Evolutionary conservation across 2,329 filamentous ascomycete species (phyloP), one percentile per base, ranked within the genome.

Genomic region (Hymenoscyphus linearis): DNA sequence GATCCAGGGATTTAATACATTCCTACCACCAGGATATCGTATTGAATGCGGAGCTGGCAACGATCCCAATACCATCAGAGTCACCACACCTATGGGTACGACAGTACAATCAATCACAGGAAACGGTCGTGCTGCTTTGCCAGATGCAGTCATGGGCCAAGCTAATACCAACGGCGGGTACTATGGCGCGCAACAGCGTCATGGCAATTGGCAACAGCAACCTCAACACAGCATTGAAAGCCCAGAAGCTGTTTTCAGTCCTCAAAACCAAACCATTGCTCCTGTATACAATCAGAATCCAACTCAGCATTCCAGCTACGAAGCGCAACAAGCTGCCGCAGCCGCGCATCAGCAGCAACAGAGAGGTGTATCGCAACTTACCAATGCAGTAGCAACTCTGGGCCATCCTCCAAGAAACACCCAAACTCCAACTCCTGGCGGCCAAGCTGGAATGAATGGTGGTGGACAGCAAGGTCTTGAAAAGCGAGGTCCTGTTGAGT

Each of bases 1-100:
- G 27, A 98, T 99, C 55, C 93, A 98, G 75, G 95, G 95, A 0
- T 99, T 99, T 75, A 99, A 99, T 73, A 99, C 95, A 0, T 99
- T 99, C 73, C 79, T 99, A 9, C 95, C 95, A 3, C 93, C 93
- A 0, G 93, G 95, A 2, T 99, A 99, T 74, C 85, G 95, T 62
- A 99, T 99, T 63, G 95, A 99, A 73, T 99, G 95, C 71, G 93
- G 93, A 34, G 88, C 91, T 16, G 91, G 91, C 36, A 93, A 96
- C 66, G 93, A 98, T 70, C 93, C 93, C 1, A 96, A 97, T 72
- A 92, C 92, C 3, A 99, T 99, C 65, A 84, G 96, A 66, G 95
- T 99, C 16, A 99, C 95, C 0, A 99, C 95, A 0, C 95, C 95
- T 0, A 96, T 96, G 80, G 95, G 95, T n/a, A 98, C 93, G 2